Conservation (phyloP, 352 stramenopile species). For the Phytophthora citrophthora region DNA sequence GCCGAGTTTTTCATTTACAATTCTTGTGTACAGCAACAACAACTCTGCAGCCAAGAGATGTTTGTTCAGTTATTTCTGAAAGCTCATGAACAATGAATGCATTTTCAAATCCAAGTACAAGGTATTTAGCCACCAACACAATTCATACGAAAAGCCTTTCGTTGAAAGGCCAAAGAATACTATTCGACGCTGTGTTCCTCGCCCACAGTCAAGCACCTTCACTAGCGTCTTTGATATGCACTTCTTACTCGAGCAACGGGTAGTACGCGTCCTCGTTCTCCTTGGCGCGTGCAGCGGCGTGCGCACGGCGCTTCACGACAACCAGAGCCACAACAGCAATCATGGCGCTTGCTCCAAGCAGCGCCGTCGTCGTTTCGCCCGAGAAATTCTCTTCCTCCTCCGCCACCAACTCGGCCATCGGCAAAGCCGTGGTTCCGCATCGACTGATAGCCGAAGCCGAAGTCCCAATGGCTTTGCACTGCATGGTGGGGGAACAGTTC, state of each 20-base stretch:
- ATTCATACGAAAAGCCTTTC: too few relatives aligned
- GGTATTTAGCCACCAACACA: too few relatives aligned
- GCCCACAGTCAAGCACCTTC: too few relatives aligned
- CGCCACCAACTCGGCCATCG: conserved; percentile 22
- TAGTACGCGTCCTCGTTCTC: neutral
- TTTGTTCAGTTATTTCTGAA: too few relatives aligned
- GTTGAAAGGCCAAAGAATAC: too few relatives aligned
- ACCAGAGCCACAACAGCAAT: neutral
- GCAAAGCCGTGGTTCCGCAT: conserved; percentile 36
- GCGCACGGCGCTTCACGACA: neutral
- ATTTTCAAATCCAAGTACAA: too few relatives aligned
- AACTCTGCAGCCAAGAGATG: too few relatives aligned
- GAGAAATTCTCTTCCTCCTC: conserved; percentile 20
- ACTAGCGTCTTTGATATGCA: too few relatives aligned
- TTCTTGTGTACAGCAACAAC: too few relatives aligned
- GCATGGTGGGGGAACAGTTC: neutral
- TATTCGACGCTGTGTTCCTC: too few relatives aligned
- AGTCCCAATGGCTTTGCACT: neutral
- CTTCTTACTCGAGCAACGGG: neutral
- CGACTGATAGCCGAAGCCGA: conserved; percentile 25
- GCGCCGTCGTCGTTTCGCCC: neutral
- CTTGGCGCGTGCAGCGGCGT: neutral
- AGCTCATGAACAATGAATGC: too few relatives aligned
- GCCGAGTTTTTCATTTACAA: too few relatives aligned
- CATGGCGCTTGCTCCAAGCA: neutral